phyloP scores from a whole-genome alignment of 371 early-diverging fungal genomes.

The Nematocida parisii region DNA sequence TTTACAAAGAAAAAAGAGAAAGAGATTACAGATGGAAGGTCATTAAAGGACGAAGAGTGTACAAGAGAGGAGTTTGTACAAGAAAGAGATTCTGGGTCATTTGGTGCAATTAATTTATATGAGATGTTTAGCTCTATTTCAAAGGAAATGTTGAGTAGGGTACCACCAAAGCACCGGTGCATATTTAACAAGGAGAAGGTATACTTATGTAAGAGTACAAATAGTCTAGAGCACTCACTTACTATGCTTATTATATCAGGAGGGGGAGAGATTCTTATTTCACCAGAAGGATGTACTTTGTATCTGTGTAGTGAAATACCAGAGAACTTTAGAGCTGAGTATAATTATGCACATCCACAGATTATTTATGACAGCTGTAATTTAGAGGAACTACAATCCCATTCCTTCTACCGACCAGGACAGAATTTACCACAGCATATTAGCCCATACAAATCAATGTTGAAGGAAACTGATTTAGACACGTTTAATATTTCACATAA shows the following conservation, averaged over 20 bases:
- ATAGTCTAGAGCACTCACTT: constrained; percentile 17
- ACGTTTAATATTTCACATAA: constrained; percentile 35
- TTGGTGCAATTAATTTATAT: background rate
- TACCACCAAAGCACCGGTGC: background rate
- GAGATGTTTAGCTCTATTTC: background rate
- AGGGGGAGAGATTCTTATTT: constrained; percentile 4
- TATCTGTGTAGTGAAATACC: constrained; percentile 36
- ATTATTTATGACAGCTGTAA: constrained; percentile 54
- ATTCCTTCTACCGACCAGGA: constrained; percentile 41
- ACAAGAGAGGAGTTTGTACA: constrained; percentile 16
- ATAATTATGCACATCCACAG: constrained; percentile 45
- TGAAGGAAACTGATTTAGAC: constrained; percentile 31
- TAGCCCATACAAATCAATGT: constrained; percentile 29
- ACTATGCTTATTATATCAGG: constrained; percentile 22
- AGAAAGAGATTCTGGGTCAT: background rate
- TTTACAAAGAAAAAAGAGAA: background rate
- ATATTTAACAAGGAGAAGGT: background rate
- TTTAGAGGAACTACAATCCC: constrained; percentile 6
- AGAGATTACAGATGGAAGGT: background rate
- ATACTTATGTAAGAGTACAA: constrained; percentile 1
- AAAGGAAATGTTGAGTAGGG: background rate
- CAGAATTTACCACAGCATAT: constrained; percentile 31
- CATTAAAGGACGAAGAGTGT: background rate
- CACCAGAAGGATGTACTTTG: background rate
- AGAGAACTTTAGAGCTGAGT: constrained; percentile 10